Conservation (phyloP, 148 eudicot species). For the Rhododendron vialii region DNA sequence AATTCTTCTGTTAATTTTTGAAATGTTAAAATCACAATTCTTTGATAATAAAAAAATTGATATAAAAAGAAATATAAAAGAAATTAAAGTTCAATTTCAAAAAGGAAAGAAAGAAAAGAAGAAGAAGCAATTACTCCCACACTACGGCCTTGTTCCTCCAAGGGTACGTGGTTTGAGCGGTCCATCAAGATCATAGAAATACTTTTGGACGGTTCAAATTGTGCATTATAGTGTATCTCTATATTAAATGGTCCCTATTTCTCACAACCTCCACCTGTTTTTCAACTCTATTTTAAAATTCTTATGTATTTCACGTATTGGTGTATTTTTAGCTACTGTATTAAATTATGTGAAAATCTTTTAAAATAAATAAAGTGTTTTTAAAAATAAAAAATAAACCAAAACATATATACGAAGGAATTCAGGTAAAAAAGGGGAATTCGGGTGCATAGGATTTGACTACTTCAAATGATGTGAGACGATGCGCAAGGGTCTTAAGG, state of each 20-base stretch:
- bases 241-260: no score
- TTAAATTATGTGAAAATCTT: background rate
- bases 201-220: no score
- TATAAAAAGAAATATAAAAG: background rate
- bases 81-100: background rate
- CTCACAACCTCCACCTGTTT: no score
- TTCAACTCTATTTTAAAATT: no score
- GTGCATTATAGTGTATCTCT: background rate
- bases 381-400: background rate
- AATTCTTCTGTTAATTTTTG: no score
- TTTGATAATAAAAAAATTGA: background rate
- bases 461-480: background rate
- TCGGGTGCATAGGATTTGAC: background rate
- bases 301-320: background rate
- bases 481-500: no score
- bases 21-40: no score
- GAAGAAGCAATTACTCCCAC: background rate
- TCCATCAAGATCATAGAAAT: no score
- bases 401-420: background rate
- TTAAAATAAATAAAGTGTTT: no score
- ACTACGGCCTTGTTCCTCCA: background rate
- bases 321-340: background rate
- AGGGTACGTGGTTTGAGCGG: no score
- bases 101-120: no score
- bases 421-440: background rate